Evolutionary conservation across 2,329 filamentous ascomycete genomes (phyloP).

Genomic region (Pseudopyricularia javanii): DNA sequence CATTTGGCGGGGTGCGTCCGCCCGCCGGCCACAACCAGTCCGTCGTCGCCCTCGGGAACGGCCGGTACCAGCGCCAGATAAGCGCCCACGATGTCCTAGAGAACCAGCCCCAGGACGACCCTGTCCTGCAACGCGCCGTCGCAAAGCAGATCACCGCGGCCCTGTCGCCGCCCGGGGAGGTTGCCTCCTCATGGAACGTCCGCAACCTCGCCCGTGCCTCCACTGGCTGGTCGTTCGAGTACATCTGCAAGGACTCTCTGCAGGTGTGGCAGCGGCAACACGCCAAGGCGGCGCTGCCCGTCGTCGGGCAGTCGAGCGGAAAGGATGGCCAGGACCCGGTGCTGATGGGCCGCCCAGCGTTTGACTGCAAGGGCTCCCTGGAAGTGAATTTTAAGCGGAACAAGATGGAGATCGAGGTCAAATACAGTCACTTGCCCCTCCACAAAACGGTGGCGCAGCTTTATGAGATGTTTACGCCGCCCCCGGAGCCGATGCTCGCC

Average conservation of each 20-base stretch:
- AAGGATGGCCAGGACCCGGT: slow-evolving; percentile 31
- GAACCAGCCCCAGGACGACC: slow-evolving; percentile 35
- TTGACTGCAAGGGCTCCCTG: slow-evolving; percentile 43
- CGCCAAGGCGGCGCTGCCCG: slow-evolving; percentile 24
- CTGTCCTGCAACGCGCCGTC: slow-evolving; percentile 33
- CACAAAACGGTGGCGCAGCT: slow-evolving; percentile 42
- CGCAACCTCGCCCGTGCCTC: slow-evolving; percentile 28
- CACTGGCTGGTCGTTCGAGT: slow-evolving; percentile 41
- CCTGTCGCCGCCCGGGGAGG: slow-evolving; percentile 31
- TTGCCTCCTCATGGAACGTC: slow-evolving; percentile 28
- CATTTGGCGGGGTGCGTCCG: slow-evolving; percentile 18
- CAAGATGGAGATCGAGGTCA: slow-evolving; percentile 33
- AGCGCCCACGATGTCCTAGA: slow-evolving; percentile 30
- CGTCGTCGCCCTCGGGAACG: slow-evolving; percentile 3
- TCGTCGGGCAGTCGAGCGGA: slow-evolving; percentile 36
- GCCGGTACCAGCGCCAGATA: slow-evolving; percentile 23
- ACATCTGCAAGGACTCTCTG: slow-evolving; percentile 39
- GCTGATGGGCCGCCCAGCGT: slow-evolving; percentile 41
- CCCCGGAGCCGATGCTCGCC: slow-evolving; percentile 15
- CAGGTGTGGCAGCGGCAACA: slow-evolving; percentile 36
- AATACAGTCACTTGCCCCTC: slow-evolving; percentile 44
- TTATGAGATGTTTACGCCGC: slow-evolving; percentile 31
- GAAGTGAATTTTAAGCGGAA: slow-evolving; percentile 35
- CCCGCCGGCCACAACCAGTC: slow-evolving; percentile 12
- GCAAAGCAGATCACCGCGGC: slow-evolving; percentile 33